phyloP scores from a whole-genome alignment of 2,329 filamentous ascomycete species.

The Xylaria sp. region DNA sequence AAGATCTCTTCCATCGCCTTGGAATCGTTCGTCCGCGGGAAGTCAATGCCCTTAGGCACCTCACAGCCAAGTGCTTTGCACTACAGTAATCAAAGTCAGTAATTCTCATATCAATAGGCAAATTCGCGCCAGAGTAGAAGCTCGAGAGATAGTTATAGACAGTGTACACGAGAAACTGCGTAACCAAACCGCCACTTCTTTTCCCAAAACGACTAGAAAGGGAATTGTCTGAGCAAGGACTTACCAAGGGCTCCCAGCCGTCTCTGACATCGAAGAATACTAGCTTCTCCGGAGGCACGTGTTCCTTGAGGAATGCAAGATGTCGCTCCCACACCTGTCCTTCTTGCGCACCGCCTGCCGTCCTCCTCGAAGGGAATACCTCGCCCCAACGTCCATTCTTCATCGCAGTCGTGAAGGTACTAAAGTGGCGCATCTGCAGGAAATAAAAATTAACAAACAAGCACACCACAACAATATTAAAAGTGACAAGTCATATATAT shows the following conservation, averaged over 20 bases:
- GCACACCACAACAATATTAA: not conserved
- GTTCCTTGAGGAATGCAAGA: slow-evolving; percentile 42
- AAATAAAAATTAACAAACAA: slow-evolving; percentile 21
- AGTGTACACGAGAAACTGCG: too few species aligned
- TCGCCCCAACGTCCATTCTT: slow-evolving; percentile 41
- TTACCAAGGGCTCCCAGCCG: slow-evolving; percentile 41
- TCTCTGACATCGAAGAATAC: slow-evolving; percentile 45
- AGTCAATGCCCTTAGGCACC: slow-evolving; percentile 40
- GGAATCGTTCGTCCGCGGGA: slow-evolving; percentile 43
- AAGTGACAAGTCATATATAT: not conserved
- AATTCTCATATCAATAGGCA: not conserved
- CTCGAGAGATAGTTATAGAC: not conserved
- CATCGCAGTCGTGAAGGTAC: slow-evolving; percentile 36
- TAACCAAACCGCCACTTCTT: not conserved
- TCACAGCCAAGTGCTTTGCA: slow-evolving; percentile 40
- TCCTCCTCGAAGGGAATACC: slow-evolving; percentile 38
- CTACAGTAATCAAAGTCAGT: slow-evolving; percentile 12
- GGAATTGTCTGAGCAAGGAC: not conserved
- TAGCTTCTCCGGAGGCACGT: slow-evolving; percentile 41
- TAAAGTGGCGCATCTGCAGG: slow-evolving; percentile 40
- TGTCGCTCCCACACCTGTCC: slow-evolving; percentile 41
- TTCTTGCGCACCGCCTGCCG: slow-evolving; percentile 21
- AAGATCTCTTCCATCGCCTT: slow-evolving; percentile 43
- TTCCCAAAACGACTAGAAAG: not conserved
- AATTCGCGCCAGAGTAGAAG: not conserved